phyloP scores from a whole-genome alignment of 78 protist species.

The Dictyostelium intermedium region DNA sequence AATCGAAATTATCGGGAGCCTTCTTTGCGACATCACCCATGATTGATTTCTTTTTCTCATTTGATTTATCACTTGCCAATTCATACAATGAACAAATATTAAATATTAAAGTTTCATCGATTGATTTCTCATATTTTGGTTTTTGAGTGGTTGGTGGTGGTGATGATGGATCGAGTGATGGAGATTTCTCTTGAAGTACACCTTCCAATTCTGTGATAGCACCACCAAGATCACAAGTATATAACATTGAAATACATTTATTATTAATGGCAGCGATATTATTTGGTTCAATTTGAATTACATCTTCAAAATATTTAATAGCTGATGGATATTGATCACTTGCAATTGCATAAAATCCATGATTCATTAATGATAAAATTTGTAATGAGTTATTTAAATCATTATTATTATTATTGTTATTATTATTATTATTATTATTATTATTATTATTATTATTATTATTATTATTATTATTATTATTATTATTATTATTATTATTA shows the following conservation, averaged over 20 bases:
- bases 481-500: no score
- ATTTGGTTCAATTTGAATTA: slow-evolving; percentile 23
- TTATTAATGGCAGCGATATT: slow-evolving; percentile 51
- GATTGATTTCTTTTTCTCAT: slow-evolving; percentile 63
- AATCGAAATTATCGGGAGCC: slow-evolving; percentile 79
- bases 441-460: no score
- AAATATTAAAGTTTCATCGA: slow-evolving; percentile 62
- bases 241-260: slow-evolving; percentile 71
- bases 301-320: slow-evolving; percentile 44
- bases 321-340: slow-evolving; percentile 58
- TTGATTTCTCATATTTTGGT: slow-evolving; percentile 12
- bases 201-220: slow-evolving; percentile 16
- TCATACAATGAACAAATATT: slow-evolving; percentile 69
- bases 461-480: no score
- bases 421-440: no score
- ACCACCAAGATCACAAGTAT: slow-evolving; percentile 67
- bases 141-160: background rate
- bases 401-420: background rate
- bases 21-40: slow-evolving; percentile 57
- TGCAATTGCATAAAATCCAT: slow-evolving; percentile 43
- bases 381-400: background rate
- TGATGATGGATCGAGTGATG: background rate
- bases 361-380: slow-evolving; percentile 41
- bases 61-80: slow-evolving; percentile 35
- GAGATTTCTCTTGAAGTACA: slow-evolving; percentile 10